These are phyloP conservation scores for Candida parachauliodes DNA, from an alignment of 805 yeast species.

Conservation along the genomic window DNA sequence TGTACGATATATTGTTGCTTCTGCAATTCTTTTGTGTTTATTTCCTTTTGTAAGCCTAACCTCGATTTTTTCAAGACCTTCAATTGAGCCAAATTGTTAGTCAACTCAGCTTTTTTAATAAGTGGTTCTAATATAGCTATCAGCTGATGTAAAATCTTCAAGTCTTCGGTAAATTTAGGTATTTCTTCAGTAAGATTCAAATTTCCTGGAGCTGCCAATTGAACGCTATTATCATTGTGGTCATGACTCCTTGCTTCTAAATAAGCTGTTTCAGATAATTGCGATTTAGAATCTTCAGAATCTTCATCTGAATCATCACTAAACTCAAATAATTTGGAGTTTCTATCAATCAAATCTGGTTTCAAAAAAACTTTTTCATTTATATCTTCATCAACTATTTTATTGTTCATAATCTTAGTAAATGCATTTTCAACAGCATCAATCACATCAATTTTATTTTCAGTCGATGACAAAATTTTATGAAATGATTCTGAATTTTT, in stretches of 20 bases:
- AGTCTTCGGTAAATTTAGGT: conserved; percentile 50
- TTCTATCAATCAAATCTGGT: conserved; percentile 14
- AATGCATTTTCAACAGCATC: conserved; percentile 68
- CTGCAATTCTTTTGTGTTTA: conserved; percentile 68
- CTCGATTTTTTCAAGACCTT: conserved; percentile 67
- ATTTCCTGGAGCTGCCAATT: conserved; percentile 65
- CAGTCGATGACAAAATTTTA: not conserved
- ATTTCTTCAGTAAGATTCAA: conserved; percentile 66
- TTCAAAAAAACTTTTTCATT: not conserved
- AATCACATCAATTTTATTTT: conserved; percentile 36
- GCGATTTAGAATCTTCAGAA: conserved; percentile 7
- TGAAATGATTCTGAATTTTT: conserved; percentile 21
- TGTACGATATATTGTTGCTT: conserved; percentile 80
- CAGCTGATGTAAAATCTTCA: conserved; percentile 59
- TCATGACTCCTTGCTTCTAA: too few relatives aligned
- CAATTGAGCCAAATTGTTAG: conserved; percentile 69
- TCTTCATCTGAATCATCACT: conserved; percentile 17
- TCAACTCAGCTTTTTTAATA: conserved; percentile 76
- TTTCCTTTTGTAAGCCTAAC: conserved; percentile 62
- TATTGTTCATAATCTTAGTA: conserved; percentile 48
- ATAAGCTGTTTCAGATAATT: not conserved
- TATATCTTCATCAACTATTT: conserved; percentile 6
- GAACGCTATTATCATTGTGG: conserved; percentile 4
- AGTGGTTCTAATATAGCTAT: conserved; percentile 62
- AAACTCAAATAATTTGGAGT: conserved; percentile 30